Evolutionary conservation across 108 stramenopile species (phyloP), one percentile per base, ranked within the genome.

Genomic region (Skeletonema grethae): DNA sequence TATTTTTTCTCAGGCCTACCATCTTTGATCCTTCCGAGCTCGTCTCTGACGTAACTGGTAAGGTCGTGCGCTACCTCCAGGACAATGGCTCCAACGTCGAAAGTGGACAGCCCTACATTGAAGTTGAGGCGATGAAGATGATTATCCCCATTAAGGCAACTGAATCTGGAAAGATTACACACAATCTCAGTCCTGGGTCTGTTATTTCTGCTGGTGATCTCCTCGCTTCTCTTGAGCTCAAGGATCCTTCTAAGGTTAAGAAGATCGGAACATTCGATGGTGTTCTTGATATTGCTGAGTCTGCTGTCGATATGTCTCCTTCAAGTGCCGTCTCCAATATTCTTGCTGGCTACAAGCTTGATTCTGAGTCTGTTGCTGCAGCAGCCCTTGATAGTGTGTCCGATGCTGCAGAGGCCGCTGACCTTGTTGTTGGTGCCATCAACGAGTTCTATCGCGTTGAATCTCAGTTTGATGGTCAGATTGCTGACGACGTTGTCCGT

Each of bases 21-120:
- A 91, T 97, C 70, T 97, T 95, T 67, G 97, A 99, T 82, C 98
- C 98, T 39, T 97, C 97, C 24, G 97, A 99, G 70, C 82, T 99
- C 61, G 89, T 95, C 41, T 88, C 97, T 38, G 97, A 97, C 86
- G 97, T 99, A 29, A 98, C 98, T 48, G 98, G 98, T 50, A 99
- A 99, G 84, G 94, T 99, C 65, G 98, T 98, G n/a, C 97, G 98
- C 11, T 98, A 93, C 85, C 83, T 99, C 31, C 94, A 97, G 70
- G 96, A 97, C 58, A 94, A 90, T 70, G 96, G 97, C 10, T 88
- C 81, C 13, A 80, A 84, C n/a, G 97, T 99, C 16, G 82, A 88
- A 65, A 84, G 83, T 55, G 98, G 96, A 0, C 78, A 96, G 69
- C 94, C 98, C 10, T 99, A 79, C 70, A 96, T 97, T 41, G 98